These are phyloP conservation scores for Hericium alpestre DNA, from an alignment of 768 basidiomycete genomes.

Conservation along the genomic window DNA sequence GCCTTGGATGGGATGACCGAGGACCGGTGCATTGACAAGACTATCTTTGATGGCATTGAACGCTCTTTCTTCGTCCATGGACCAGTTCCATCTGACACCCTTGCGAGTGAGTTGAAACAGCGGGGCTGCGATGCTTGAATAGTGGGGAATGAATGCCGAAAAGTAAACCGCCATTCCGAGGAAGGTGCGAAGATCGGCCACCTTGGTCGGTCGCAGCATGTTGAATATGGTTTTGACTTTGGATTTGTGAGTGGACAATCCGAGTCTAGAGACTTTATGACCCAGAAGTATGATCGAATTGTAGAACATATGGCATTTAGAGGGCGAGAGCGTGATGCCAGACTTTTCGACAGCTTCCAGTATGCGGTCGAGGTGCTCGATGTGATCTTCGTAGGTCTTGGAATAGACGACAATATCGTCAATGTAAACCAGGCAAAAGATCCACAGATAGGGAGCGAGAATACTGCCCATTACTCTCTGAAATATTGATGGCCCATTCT, in stretches of 20 bases:
- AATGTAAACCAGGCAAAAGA: constrained; percentile 9
- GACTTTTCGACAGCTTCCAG: constrained; percentile 17
- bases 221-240: constrained; percentile 26
- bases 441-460: constrained; percentile 4
- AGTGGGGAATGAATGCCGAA: constrained; percentile 25
- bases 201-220: constrained; percentile 11
- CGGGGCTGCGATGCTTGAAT: constrained; percentile 23
- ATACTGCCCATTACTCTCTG: constrained; percentile 30
- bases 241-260: constrained; percentile 26
- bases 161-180: constrained; percentile 27
- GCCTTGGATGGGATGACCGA: constrained; percentile 21
- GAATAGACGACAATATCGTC: constrained; percentile 10
- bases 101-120: constrained; percentile 25
- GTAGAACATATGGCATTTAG: constrained; percentile 19
- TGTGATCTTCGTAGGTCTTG: constrained; percentile 1
- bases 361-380: constrained; percentile 20
- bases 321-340: constrained; percentile 16
- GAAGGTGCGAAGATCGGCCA: constrained; percentile 16
- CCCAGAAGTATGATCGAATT: constrained; percentile 19
- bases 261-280: constrained; percentile 29
- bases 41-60: constrained; percentile 23
- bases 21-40: constrained; percentile 22
- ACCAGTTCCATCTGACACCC: constrained; percentile 16
- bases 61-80: constrained; percentile 15
- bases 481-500: constrained; percentile 26